Evolutionary conservation across 2,329 filamentous ascomycete genomes (phyloP).

Genomic region (Diplodia scrobiculata): DNA sequence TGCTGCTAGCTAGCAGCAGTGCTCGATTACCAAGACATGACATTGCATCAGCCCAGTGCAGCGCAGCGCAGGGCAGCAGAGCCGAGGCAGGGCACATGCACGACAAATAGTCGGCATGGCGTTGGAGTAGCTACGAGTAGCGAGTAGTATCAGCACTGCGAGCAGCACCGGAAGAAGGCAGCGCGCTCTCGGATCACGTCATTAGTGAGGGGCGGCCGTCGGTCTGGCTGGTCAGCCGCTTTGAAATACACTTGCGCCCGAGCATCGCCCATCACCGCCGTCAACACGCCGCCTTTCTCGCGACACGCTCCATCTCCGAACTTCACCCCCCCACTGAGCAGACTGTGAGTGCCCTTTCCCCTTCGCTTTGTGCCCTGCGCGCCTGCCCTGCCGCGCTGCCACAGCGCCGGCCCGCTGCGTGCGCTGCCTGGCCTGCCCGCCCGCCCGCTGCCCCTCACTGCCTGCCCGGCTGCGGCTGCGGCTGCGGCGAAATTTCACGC

Average conservation of each 20-base stretch:
- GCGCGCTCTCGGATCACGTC: conserved; percentile 20
- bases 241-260: conserved; percentile 26
- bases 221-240: conserved; percentile 21
- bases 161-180: conserved; percentile 16
- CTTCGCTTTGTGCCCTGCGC: not conserved
- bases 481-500: conserved; percentile 28
- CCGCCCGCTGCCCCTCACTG: conserved; percentile 26
- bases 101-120: not conserved
- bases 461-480: conserved; percentile 24
- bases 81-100: not conserved
- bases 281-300: conserved; percentile 1
- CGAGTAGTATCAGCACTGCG: not conserved
- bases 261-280: conserved; percentile 1
- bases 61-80: not conserved
- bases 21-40: not conserved
- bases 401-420: not conserved
- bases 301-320: conserved; percentile 10
- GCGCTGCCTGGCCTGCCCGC: not conserved
- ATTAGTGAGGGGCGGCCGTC: conserved; percentile 18
- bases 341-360: conserved; percentile 3
- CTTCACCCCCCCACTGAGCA: conserved; percentile 12
- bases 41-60: too few relatives aligned
- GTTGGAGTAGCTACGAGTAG: not conserved
- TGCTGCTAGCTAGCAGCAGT: not conserved
- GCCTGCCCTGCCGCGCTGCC: not conserved